phyloP scores from a whole-genome alignment of 139 green algal genomes.

The Tetraselmis striata region DNA sequence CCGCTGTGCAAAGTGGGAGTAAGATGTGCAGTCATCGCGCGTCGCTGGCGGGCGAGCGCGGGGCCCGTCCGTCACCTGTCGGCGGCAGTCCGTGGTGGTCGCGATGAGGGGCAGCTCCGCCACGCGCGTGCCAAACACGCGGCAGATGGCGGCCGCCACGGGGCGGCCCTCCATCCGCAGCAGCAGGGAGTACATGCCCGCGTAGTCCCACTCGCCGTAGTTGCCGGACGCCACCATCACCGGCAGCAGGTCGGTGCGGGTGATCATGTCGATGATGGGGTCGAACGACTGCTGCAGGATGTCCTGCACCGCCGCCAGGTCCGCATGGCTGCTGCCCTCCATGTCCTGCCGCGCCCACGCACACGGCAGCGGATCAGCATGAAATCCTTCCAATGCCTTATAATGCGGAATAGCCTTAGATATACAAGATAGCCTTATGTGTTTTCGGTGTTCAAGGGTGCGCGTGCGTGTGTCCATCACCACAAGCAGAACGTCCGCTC shows the following conservation, averaged over 20 bases:
- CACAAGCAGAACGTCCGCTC: neutral
- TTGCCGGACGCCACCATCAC: conserved; percentile 58
- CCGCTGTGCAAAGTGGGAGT: too few species aligned
- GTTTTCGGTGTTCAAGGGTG: too few species aligned
- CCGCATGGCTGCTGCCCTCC: too few species aligned
- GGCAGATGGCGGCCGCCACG: conserved; percentile 63
- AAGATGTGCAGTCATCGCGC: too few species aligned
- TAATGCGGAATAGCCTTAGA: too few species aligned
- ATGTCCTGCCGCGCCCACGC: too few species aligned
- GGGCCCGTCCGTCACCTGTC: conserved; percentile 17
- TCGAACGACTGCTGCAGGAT: conserved; percentile 72
- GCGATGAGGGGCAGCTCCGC: conserved; percentile 88
- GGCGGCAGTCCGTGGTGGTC: conserved; percentile 54
- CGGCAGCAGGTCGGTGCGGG: conserved; percentile 71
- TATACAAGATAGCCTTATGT: too few species aligned
- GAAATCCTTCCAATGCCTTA: too few species aligned
- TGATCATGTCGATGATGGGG: conserved; percentile 76
- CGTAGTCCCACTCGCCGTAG: conserved; percentile 75
- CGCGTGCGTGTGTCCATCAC: neutral
- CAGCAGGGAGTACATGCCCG: conserved; percentile 71
- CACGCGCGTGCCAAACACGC: conserved; percentile 70
- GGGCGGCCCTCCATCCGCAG: conserved; percentile 60
- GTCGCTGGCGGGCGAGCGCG: too few species aligned
- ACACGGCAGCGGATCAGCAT: too few species aligned
- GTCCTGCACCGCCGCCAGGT: conserved; percentile 3